Percentiles rank a stretch among this genome's conserved stretches.
Evolutionary conservation across 192 early-diverging fungal species (phyloP).

Genomic region (Coemansia sp.): DNA sequence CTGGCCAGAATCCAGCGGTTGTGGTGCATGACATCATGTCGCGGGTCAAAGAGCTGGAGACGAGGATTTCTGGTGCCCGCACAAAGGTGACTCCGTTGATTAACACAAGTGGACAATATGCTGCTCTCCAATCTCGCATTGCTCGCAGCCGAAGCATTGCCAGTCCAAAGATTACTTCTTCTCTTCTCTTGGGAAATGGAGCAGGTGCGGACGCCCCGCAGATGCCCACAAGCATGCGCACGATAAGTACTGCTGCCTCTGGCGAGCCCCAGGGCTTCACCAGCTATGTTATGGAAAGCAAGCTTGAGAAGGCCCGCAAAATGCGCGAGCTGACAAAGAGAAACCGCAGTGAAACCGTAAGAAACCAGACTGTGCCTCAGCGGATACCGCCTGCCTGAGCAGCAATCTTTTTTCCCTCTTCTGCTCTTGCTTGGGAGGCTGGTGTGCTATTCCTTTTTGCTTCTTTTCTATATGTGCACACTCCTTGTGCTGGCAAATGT

Average conservation of each 20-base stretch:
- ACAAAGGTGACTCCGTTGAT: slow-evolving; percentile 74
- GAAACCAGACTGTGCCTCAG: slow-evolving; percentile 42
- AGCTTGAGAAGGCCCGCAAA: slow-evolving; percentile 29
- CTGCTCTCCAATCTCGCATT: slow-evolving; percentile 40
- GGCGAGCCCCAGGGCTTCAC: slow-evolving; percentile 16
- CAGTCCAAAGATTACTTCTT: slow-evolving; percentile 25
- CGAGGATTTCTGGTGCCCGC: slow-evolving; percentile 71
- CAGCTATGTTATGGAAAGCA: slow-evolving; percentile 27
- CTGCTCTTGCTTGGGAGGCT: background rate
- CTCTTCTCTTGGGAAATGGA: slow-evolving; percentile 10
- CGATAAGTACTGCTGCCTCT: slow-evolving; percentile 4
- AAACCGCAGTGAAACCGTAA: slow-evolving; percentile 19
- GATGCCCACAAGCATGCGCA: slow-evolving; percentile 21
- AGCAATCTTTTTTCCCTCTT: background rate
- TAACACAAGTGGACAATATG: slow-evolving; percentile 44
- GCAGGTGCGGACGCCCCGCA: slow-evolving; percentile 10
- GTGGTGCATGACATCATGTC: slow-evolving; percentile 78
- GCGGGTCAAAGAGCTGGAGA: slow-evolving; percentile 74
- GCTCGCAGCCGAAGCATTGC: slow-evolving; percentile 41
- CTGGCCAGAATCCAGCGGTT: slow-evolving; percentile 60
- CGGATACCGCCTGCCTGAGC: slow-evolving; percentile 20
- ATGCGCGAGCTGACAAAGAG: slow-evolving; percentile 32
- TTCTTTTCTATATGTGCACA: background rate
- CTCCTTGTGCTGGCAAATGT: too few species aligned
- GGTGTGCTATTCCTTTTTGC: background rate